Evolutionary conservation across 2,329 filamentous ascomycete genomes (phyloP), one percentile per base, ranked within the genome.

Genomic region (Diaporthe eres): DNA sequence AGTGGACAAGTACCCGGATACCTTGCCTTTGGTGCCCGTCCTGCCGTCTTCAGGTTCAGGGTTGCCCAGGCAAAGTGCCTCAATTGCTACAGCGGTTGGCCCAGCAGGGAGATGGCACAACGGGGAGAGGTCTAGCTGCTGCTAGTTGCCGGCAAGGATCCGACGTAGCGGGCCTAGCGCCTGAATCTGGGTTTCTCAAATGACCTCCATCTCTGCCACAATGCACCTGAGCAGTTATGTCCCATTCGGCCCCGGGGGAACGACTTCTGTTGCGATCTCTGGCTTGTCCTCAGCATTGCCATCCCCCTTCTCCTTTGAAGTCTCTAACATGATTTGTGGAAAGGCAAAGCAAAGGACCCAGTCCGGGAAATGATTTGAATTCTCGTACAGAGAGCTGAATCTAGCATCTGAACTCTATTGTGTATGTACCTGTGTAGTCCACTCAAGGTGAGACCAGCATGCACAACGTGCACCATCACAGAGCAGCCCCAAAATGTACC

Each of bases 81-180:
- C 58, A 42, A 39, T 39, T 25, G 34, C 22, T 19, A 25, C 51
- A 57, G 68, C 68, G 68, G 68, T 71, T 49, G 70, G 68, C 42
- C 53, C 70, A 72, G 70, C 70, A 60, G 39, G 68, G 42, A 72
- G 34, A 58, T 19, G 44, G 42, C 53, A 22, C 22, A 19, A 34
- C 34, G 37, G 37, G 55, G 44, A 39, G 55, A 49, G 22, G 42
- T 19, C 25, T 49, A 47, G 39, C 12, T 55, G 28, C 39, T 72
- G 70, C 57, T 63, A 53, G 71, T n/a, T 61, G 71, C 71, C 57
- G 58, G 65, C 47, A 53, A 53, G 65, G 65, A 68, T 68, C 65
- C 63, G 47, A 53, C 63, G 28, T 39, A 39, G 63, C 47, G 63
- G 47, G 63, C 63, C 44, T 53, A 51, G 63, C 44, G 63, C 63